Evolutionary conservation across 164 flowering plant species (phyloP).

Genomic region (Vitis vinifera): DNA sequence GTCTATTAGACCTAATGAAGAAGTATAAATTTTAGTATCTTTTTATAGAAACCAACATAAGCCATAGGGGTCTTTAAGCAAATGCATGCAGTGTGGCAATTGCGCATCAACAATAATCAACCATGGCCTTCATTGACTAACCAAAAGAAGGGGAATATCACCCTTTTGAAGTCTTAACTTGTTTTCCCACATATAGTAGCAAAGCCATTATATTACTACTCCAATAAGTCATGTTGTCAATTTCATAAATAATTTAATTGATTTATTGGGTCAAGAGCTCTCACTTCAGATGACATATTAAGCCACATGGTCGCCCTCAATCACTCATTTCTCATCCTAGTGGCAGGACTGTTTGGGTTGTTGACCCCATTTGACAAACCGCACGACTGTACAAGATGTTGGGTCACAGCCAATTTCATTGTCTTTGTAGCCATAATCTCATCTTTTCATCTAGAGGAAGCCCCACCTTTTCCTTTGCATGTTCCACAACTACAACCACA

Average conservation of each 20-base stretch:
- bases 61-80: too few relatives aligned
- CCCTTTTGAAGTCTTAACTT: not conserved
- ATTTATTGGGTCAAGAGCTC: not conserved
- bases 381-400: not conserved
- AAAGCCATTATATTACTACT: not conserved
- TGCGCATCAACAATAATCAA: not conserved
- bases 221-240: not conserved
- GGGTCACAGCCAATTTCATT: slow-evolving; percentile 17
- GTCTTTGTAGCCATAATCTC: not conserved
- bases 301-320: not conserved
- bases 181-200: not conserved
- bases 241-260: not conserved
- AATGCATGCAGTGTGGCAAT: not conserved
- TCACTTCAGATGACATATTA: not conserved
- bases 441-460: slow-evolving; percentile 8
- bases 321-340: not conserved
- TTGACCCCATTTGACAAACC: slow-evolving; percentile 24
- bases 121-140: not conserved
- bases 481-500: not conserved
- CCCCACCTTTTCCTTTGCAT: slow-evolving; percentile 14
- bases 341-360: slow-evolving; percentile 19
- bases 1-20: too few relatives aligned
- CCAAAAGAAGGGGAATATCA: slow-evolving; percentile 7
- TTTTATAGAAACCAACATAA: too few relatives aligned
- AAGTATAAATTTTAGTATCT: too few relatives aligned